phyloP scores from a whole-genome alignment of 148 eudicot genomes.

The Rhododendron molle region DNA sequence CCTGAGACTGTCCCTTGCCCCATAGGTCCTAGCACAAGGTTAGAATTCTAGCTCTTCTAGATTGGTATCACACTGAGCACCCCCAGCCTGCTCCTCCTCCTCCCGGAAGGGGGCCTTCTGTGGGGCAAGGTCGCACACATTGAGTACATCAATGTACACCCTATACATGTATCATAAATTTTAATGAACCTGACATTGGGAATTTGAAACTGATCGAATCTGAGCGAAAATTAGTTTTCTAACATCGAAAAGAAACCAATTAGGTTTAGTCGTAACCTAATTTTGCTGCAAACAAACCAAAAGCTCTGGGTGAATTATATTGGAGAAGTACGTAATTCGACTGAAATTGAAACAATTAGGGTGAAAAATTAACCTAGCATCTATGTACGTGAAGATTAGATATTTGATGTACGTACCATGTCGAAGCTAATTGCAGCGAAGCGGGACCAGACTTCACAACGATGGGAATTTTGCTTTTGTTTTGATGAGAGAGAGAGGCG shows the following conservation, averaged over 20 bases:
- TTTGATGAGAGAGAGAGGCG: constrained; percentile 5
- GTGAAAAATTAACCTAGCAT: not conserved
- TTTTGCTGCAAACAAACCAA: not conserved
- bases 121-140: not conserved
- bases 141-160: too few species aligned
- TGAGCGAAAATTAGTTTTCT: not conserved
- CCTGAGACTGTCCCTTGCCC: not conserved
- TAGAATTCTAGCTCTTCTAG: not conserved
- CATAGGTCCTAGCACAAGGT: not conserved
- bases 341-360: not conserved
- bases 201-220: not conserved
- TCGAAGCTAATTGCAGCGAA: not conserved
- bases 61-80: not conserved
- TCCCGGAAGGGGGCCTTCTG: not conserved
- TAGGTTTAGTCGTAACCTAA: not conserved
- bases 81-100: too few species aligned
- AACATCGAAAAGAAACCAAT: not conserved
- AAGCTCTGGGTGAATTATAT: not conserved
- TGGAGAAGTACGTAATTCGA: not conserved
- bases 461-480: not conserved
- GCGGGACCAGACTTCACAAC: not conserved
- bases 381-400: not conserved
- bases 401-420: not conserved
- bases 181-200: too few species aligned
- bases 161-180: too few species aligned